Evolutionary conservation across 306 rosid species (phyloP).

Genomic region (Prinsepia uniflora): DNA sequence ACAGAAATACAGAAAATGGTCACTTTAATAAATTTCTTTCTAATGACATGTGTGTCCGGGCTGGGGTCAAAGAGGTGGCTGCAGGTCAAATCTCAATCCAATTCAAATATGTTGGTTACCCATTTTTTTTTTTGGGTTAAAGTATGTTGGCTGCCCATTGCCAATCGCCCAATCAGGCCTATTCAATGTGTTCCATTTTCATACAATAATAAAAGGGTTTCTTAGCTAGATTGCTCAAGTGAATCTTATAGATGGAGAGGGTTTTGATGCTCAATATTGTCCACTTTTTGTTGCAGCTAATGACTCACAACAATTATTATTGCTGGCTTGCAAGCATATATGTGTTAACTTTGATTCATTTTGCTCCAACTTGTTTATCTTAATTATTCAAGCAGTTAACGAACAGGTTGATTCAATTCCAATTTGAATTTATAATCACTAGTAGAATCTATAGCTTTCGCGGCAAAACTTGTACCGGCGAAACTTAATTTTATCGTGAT

Average conservation of each 20-base stretch:
- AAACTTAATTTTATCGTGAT: no score
- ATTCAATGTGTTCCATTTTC: neutral
- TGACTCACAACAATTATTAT: neutral
- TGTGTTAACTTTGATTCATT: neutral
- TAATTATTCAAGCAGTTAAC: neutral
- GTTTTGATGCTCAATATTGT: neutral
- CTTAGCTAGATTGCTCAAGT: no score
- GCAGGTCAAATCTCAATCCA: slow-evolving; percentile 30
- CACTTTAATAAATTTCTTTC: neutral
- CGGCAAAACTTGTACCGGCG: no score
- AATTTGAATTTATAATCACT: neutral
- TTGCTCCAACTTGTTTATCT: neutral
- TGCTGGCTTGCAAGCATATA: neutral
- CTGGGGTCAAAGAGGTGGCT: slow-evolving; percentile 29
- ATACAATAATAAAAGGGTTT: no score
- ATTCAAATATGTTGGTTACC: slow-evolving; percentile 1
- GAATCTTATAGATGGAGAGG: neutral
- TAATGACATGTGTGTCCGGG: no score
- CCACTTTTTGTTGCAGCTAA: neutral
- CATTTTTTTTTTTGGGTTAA: no score
- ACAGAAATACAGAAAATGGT: neutral
- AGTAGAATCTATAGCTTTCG: no score
- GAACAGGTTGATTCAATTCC: neutral
- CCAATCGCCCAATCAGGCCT: neutral
- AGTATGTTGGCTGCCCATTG: neutral